Evolutionary conservation across 352 stramenopile species (phyloP).

Genomic region (Sclerospora graminicola): DNA sequence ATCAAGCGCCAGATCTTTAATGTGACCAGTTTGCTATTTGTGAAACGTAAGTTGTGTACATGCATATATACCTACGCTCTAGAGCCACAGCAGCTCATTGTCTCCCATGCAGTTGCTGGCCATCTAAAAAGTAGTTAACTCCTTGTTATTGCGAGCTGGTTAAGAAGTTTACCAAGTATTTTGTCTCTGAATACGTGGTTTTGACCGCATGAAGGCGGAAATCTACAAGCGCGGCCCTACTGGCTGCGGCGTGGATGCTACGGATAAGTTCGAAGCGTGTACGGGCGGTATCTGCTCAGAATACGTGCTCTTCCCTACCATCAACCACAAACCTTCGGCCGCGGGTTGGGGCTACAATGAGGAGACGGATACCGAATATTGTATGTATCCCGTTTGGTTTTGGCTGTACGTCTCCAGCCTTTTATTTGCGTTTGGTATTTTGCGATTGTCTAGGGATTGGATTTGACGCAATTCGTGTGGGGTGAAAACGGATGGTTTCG

Average conservation of each 20-base stretch:
- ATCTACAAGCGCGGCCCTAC: slow-evolving; percentile 88
- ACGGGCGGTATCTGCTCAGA: slow-evolving; percentile 77
- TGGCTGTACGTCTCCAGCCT: neutral
- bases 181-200: slow-evolving; percentile 84
- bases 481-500: slow-evolving; percentile 89
- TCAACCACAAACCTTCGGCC: slow-evolving; percentile 87
- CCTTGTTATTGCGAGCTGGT: slow-evolving; percentile 74
- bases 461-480: slow-evolving; percentile 91
- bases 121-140: slow-evolving; percentile 80
- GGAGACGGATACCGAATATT: slow-evolving; percentile 85
- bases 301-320: slow-evolving; percentile 64
- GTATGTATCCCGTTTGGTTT: slow-evolving; percentile 18
- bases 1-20: slow-evolving; percentile 76
- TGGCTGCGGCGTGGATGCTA: slow-evolving; percentile 82
- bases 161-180: slow-evolving; percentile 85
- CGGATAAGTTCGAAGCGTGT: slow-evolving; percentile 77
- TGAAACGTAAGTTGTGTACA: slow-evolving; percentile 45
- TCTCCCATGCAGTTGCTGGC: slow-evolving; percentile 49
- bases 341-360: slow-evolving; percentile 83
- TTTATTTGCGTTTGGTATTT: slow-evolving; percentile 4
- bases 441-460: slow-evolving; percentile 51
- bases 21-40: slow-evolving; percentile 74
- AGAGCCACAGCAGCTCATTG: neutral
- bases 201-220: slow-evolving; percentile 87
- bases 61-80: neutral